These are phyloP conservation scores for Magnusiomyces magnusii DNA, from an alignment of 1,139 yeast genomes.

Conservation along the genomic window DNA sequence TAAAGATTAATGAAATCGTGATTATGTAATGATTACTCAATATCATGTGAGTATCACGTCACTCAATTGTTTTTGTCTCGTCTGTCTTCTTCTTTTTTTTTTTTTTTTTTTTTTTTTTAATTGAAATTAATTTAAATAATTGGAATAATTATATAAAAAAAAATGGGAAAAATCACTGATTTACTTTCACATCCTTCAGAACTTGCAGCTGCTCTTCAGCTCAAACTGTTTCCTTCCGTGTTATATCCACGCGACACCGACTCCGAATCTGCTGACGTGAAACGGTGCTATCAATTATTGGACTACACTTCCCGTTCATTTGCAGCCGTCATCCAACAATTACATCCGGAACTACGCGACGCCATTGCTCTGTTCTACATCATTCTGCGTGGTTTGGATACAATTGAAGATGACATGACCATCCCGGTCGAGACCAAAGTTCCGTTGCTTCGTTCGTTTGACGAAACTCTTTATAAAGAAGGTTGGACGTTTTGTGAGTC, in stretches of 20 bases:
- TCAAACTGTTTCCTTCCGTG: constrained; percentile 36
- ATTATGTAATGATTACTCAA: too few species aligned
- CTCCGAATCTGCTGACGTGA: constrained; percentile 42
- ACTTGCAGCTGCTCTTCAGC: constrained; percentile 56
- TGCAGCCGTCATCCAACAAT: constrained; percentile 83
- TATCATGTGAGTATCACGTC: not conserved
- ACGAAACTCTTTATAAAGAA: constrained; percentile 45
- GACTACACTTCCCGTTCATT: constrained; percentile 78
- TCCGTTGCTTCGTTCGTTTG: constrained; percentile 64
- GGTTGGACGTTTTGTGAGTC: constrained; percentile 73
- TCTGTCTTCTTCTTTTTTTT: not conserved
- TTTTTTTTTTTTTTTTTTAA: not conserved
- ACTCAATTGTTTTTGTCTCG: too few species aligned
- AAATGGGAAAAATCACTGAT: constrained; percentile 65
- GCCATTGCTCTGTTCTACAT: constrained; percentile 63
- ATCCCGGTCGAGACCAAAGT: constrained; percentile 62
- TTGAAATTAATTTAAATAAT: not conserved
- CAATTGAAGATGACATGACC: constrained; percentile 96
- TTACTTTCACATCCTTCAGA: constrained; percentile 66
- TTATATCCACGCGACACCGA: constrained; percentile 46
- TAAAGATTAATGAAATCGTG: too few species aligned
- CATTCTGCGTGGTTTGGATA: constrained; percentile 84
- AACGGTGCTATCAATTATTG: constrained; percentile 63
- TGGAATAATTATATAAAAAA: not conserved
- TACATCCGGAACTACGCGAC: constrained; percentile 82